Evolutionary conservation across 2,329 filamentous ascomycete species (phyloP), one percentile per base, ranked within the genome.

Genomic region (Setomelanomma holmii): DNA sequence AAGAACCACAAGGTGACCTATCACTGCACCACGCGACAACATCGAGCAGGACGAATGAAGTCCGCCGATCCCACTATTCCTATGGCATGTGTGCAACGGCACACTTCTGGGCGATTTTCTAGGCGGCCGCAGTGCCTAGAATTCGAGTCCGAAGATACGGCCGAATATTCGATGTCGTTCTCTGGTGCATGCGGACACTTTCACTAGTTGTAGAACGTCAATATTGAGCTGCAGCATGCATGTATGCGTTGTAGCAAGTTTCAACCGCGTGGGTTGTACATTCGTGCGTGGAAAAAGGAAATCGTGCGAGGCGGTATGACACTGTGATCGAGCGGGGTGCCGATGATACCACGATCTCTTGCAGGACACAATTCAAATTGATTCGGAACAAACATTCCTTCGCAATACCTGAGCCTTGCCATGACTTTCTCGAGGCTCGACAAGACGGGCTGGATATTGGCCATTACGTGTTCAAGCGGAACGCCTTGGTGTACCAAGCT

Each of bases 41-140:
- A n/a, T n/a, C n/a, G n/a, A n/a, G n/a, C n/a, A n/a, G n/a, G n/a
- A n/a, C n/a, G n/a, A n/a, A n/a, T n/a, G n/a, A n/a, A 49, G 27
- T 7, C 14, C 27, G 7, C 14, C 8, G 27, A 14, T 14, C 8
- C 7, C 27, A 7, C 14, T 33, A 14, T 8, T 33, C 8, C 27
- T 8, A 8, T 48, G 56, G 51, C 57, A 44, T 44, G 41, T 48
- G 47, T 53, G 46, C 51, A 40, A 54, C 49, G 39, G 24, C 56
- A 48, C 55, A 53, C 51, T 53, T 46, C 56, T 64, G 58, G 60
- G 58, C 60, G 51, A 2, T 19, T 41, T 40, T 40, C 60, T 63
- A 34, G 59, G 63, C 61, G 43, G 17, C 27, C 39, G 23, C 36
- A 48, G 2, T 45, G 33, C 24, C 30, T 38, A 43, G 20, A 30